phyloP scores from a whole-genome alignment of 2,329 filamentous ascomycete species.

The Pseudogymnoascus sp. region DNA sequence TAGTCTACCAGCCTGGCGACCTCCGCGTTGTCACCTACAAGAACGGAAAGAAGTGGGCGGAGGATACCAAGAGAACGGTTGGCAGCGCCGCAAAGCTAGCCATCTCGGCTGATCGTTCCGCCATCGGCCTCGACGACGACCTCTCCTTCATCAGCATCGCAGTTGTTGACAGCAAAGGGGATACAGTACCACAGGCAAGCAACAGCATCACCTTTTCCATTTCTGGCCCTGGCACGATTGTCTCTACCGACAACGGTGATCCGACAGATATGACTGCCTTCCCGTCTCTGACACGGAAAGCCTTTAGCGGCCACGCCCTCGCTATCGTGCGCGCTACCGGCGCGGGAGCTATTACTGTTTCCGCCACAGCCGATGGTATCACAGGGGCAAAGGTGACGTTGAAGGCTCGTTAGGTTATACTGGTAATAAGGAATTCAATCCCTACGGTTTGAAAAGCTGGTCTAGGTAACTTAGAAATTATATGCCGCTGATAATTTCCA shows the following conservation, averaged over 20 bases:
- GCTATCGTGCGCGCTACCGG: slow-evolving; percentile 32
- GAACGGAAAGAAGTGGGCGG: slow-evolving; percentile 39
- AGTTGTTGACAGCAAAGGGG: slow-evolving; percentile 38
- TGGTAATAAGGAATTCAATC: background rate
- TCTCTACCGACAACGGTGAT: slow-evolving; percentile 45
- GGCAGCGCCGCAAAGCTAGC: slow-evolving; percentile 33
- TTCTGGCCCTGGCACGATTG: slow-evolving; percentile 37
- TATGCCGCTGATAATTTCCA: background rate
- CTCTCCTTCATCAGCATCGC: slow-evolving; percentile 39
- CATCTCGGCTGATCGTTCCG: slow-evolving; percentile 34
- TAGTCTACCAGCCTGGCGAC: slow-evolving; percentile 41
- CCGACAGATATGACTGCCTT: slow-evolving; percentile 38
- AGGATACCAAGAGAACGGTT: slow-evolving; percentile 34
- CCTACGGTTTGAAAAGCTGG: background rate
- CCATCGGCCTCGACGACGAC: slow-evolving; percentile 38
- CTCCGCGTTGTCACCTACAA: slow-evolving; percentile 41
- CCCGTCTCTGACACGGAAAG: slow-evolving; percentile 32
- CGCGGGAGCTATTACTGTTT: slow-evolving; percentile 22
- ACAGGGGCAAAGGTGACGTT: slow-evolving; percentile 13
- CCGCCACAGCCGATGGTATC: slow-evolving; percentile 19
- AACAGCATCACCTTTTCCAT: slow-evolving; percentile 38
- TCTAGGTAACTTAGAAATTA: background rate
- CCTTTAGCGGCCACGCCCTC: slow-evolving; percentile 35
- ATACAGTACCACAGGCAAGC: slow-evolving; percentile 36
- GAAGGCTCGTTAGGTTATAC: background rate